These are phyloP conservation scores for Aspergillus pseudoterreus DNA, from an alignment of 2,329 filamentous ascomycete genomes.

Conservation along the genomic window DNA sequence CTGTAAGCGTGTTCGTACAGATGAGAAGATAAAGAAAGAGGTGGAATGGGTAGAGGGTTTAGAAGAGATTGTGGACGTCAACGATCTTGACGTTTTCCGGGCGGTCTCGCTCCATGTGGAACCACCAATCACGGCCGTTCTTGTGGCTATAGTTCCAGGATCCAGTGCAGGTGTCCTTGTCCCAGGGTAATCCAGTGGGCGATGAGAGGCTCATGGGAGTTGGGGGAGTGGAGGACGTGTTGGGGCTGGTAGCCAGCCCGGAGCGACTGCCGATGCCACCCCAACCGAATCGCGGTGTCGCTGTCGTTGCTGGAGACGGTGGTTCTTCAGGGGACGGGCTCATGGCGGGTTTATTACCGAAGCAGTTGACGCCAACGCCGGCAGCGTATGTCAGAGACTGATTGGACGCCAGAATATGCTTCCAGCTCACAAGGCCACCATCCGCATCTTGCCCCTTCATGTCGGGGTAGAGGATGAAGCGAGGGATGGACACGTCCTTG, in stretches of 20 bases:
- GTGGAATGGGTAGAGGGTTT: constrained; percentile 3
- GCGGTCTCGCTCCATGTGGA: constrained; percentile 42
- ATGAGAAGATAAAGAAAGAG: background rate
- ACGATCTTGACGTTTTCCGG: constrained; percentile 30
- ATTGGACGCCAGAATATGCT: constrained; percentile 40
- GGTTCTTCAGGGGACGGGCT: constrained; percentile 27
- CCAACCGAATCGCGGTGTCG: constrained; percentile 33
- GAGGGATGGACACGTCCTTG: constrained; percentile 32
- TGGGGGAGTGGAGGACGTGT: constrained; percentile 28
- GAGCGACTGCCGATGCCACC: constrained; percentile 32
- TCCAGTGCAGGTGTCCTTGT: constrained; percentile 41
- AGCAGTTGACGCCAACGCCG: constrained; percentile 31
- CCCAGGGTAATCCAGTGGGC: constrained; percentile 32
- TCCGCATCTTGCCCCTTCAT: constrained; percentile 40
- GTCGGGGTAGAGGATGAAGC: constrained; percentile 41
- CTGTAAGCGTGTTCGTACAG: background rate
- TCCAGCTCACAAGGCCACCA: constrained; percentile 44
- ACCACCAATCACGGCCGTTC: constrained; percentile 43
- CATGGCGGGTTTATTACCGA: constrained; percentile 21
- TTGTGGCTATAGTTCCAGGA: constrained; percentile 42
- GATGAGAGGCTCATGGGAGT: constrained; percentile 29
- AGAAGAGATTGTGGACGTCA: constrained; percentile 34
- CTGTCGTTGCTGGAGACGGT: constrained; percentile 29
- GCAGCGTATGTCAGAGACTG: constrained; percentile 37
- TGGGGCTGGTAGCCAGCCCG: constrained; percentile 24